A percentile compares a stretch with the other conserved stretches of the same genome.
Conservation (phyloP, 441 rosid genomes). For the Bocquillonia castaneifolia region DNA sequence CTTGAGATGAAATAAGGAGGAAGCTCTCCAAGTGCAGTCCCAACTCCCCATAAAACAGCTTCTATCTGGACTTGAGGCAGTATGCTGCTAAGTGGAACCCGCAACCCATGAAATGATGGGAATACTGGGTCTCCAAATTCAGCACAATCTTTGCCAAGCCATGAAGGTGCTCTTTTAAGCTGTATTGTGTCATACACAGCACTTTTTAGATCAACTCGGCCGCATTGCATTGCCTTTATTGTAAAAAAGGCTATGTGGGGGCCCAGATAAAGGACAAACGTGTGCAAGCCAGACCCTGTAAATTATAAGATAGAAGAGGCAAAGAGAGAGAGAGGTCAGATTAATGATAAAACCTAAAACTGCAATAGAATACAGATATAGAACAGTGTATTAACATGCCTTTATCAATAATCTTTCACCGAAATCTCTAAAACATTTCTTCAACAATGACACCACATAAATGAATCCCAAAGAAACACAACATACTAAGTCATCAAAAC, state of each 20-base stretch:
- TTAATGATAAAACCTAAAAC: neutral
- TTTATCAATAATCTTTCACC: neutral
- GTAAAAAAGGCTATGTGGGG: constrained; percentile 93
- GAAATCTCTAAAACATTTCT: neutral
- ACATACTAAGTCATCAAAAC: neutral
- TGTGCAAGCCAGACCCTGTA: constrained; percentile 96
- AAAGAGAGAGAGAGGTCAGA: neutral
- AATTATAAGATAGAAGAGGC: neutral
- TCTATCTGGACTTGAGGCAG: constrained; percentile 81
- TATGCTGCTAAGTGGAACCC: constrained; percentile 79
- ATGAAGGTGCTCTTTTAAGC: constrained; percentile 77
- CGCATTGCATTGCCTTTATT: constrained; percentile 91
- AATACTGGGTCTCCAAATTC: constrained; percentile 88
- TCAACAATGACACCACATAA: neutral
- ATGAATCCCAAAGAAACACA: neutral
- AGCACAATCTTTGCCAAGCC: constrained; percentile 84
- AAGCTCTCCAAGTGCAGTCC: constrained; percentile 96
- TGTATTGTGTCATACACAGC: constrained; percentile 90
- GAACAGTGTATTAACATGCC: neutral
- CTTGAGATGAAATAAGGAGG: constrained; percentile 98
- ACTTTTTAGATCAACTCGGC: constrained; percentile 83
- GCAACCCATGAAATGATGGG: constrained; percentile 45
- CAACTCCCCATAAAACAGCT: constrained; percentile 88
- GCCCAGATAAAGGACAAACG: constrained; percentile 95
- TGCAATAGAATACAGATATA: neutral